A percentile compares a stretch with the other conserved stretches of the same genome.
phyloP scores from a whole-genome alignment of 2,329 filamentous ascomycete genomes.

The Penicillium aurantiogriseum region DNA sequence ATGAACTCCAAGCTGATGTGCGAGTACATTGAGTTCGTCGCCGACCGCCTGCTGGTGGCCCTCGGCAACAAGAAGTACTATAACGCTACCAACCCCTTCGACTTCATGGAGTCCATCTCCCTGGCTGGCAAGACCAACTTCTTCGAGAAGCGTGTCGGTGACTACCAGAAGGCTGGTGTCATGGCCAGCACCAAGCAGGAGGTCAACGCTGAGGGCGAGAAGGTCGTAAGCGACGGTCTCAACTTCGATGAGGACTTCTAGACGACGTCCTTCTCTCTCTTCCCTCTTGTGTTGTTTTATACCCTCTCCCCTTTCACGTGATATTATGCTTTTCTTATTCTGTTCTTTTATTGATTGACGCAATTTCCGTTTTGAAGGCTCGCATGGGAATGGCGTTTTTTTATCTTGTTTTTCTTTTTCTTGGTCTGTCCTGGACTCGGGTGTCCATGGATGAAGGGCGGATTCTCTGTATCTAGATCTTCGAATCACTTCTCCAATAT shows the following conservation, averaged over 20 bases:
- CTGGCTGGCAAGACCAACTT: slow-evolving; percentile 99
- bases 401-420: slow-evolving; percentile 4
- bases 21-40: slow-evolving; percentile 99
- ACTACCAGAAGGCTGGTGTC: slow-evolving; percentile 99
- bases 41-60: slow-evolving; percentile 86
- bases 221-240: slow-evolving; percentile 61
- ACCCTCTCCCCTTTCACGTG: slow-evolving; percentile 26
- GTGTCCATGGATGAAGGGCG: slow-evolving; percentile 23
- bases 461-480: slow-evolving; percentile 25
- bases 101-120: slow-evolving; percentile 99
- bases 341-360: slow-evolving; percentile 31
- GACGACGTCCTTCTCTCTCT: slow-evolving; percentile 34
- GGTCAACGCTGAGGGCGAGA: slow-evolving; percentile 49
- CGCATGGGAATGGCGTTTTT: slow-evolving; percentile 39
- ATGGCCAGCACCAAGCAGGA: slow-evolving; percentile 85
- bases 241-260: slow-evolving; percentile 97
- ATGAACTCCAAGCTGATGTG: slow-evolving; percentile 99
- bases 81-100: slow-evolving; percentile 91
- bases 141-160: slow-evolving; percentile 99
- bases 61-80: slow-evolving; percentile 95
- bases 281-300: slow-evolving; percentile 23
- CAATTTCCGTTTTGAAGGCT: slow-evolving; percentile 26
- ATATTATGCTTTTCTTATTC: slow-evolving; percentile 26
- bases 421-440: slow-evolving; percentile 16
- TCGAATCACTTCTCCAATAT: slow-evolving; percentile 20